Base-by-base conservation (phyloP, 2,329 filamentous ascomycete species). In the Aureobasidium subglaciale region DNA sequence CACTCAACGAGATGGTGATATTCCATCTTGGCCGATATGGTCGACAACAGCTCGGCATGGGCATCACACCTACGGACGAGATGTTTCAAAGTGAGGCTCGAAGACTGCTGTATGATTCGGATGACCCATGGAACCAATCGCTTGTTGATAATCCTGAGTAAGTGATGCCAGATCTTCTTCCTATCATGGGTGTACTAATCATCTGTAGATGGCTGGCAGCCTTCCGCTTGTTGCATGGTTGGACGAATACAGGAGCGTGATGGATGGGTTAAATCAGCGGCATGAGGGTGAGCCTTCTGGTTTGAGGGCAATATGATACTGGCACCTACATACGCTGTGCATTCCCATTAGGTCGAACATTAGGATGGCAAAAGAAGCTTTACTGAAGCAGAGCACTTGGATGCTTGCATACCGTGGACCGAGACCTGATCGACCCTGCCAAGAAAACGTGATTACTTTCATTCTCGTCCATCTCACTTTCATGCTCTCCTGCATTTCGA, bases 1-100 rank as follows among this genome's bases (percentile, higher is more conserved):
- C 49, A 0, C 76, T 74, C 61, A 78, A 75, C 74, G 75, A 78
- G 56, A 72, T 77, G 15, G 63, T 78, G 5, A 77, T 75, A 0
- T 66, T 78, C 1, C 65, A 71, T 13, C 63, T 78, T 3, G 75
- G 75, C 29, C 70, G 67, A 38, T 77, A 70, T 56, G 75, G 73
- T 4, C 69, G 72, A 46, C 62, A 69, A n/a, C 65, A 73, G 58
- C 61, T 63, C 13, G 60, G 70, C 11, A 66, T 69, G 37, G 68
- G 73, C 34, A 64, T 73, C 1, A 62, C 70, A 9, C 61, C 77
- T 18, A 76, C 73, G 1, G 77, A 80, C 58, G 73, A 75, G 15
- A 74, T 77, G 70, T 67, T 79, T 6, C 77, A 79, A 61, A 59
- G 62, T 6, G 68, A 77, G 55, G 72, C 77, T 2, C 68, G 77